Base-by-base conservation (phyloP, 2,329 filamentous ascomycete genomes). In the Xylariaceae sp. region DNA sequence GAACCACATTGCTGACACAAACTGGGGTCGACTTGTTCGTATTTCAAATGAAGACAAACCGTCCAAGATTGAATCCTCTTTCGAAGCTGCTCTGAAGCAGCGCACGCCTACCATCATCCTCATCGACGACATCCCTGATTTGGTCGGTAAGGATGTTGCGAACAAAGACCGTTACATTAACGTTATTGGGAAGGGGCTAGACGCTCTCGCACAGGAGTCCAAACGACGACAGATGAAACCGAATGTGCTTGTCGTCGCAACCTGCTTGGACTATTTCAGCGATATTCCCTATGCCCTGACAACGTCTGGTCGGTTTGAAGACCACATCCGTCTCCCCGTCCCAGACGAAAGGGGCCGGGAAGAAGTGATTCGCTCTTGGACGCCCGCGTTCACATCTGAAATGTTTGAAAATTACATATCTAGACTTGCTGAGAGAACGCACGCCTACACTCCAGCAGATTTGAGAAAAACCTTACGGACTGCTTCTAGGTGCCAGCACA, bases 381-480 rank as follows among this genome's bases (percentile, higher is more conserved):
- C 67, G 37, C 68, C 67, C 12, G 66, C 60, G 19, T 67, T 78
- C 34, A 66, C 60, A n/a, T 56, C 70, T 3, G 72, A 68, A 8
- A 67, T 68, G 8, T 69, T 64, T 40, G 71, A 83, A 3, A 64
- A 65, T 1, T 67, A 80, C 9, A 65, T 89, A 15, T 65, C 73
- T 3, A 67, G 73, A 15, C 67, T 95, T 33, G 84, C 84, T 32
- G 78, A 86, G 47, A 79, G 81, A 42, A 94, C 90, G 0, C 89
- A 96, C 56, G 91, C 90, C 3, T 96, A 88, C 62, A 94, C 88
- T 24, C 85, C 86, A 4, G 76, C 78, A 1, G 90, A 96, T 60
- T 69, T 96, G 1, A 68, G 71, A n/a, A 76, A 74, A 12, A 69
- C 96, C 0, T 69, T 85, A 36, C 65, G 74, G 36, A 63, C 72